A percentile compares a stretch with the other conserved stretches of the same genome.
Conservation (phyloP, 1,284 basidiomycete species). For the Sanghuangporus baumii region DNA sequence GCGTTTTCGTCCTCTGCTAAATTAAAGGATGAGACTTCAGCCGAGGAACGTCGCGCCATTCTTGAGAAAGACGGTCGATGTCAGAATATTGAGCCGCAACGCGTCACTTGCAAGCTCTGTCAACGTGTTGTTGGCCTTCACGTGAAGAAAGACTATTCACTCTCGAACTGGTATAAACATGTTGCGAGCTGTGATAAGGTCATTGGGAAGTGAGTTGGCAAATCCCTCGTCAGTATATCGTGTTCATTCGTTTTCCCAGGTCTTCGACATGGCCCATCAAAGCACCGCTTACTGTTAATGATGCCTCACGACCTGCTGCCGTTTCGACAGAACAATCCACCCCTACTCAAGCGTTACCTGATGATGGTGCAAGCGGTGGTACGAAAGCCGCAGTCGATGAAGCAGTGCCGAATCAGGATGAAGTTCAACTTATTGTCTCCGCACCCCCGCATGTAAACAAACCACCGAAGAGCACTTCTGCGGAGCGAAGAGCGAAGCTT, state of each 20-base stretch:
- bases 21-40: constrained; percentile 3
- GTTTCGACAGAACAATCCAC: background rate
- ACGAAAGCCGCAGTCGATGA: background rate
- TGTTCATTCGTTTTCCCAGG: background rate
- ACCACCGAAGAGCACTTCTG: constrained; percentile 7
- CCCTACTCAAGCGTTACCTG: background rate
- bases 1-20: background rate
- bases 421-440: background rate
- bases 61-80: constrained; percentile 13
- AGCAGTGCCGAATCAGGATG: background rate
- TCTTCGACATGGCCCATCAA: background rate
- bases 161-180: constrained; percentile 16
- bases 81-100: constrained; percentile 10
- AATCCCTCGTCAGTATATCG: background rate
- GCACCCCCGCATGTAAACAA: background rate
- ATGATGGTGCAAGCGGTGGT: background rate
- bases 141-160: constrained; percentile 16
- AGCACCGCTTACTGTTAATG: constrained; percentile 9
- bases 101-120: constrained; percentile 14
- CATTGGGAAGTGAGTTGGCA: constrained; percentile 1
- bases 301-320: background rate
- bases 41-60: constrained; percentile 9
- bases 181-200: constrained; percentile 8
- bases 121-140: constrained; percentile 13
- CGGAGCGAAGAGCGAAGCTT: constrained; percentile 12